phyloP scores from a whole-genome alignment of 208 protist genomes.

The Wallacemonas sp. region DNA sequence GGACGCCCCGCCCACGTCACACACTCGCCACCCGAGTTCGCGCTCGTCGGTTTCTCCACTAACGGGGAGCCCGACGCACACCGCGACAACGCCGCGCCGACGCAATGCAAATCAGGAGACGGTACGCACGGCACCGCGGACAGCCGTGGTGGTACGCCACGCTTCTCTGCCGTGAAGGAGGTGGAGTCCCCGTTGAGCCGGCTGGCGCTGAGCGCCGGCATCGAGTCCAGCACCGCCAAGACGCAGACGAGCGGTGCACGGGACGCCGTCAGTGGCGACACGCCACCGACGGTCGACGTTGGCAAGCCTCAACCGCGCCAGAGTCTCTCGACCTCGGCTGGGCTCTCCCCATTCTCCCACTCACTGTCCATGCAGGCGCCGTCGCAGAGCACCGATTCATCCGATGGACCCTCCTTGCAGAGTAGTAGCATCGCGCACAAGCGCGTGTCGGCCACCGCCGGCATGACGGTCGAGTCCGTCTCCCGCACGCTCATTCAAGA shows the following conservation, averaged over 20 bases:
- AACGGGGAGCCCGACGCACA: background rate
- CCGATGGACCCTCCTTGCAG: background rate
- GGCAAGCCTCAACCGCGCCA: too few relatives aligned
- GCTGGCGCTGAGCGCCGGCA: background rate
- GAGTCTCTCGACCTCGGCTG: background rate
- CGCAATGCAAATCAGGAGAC: too few relatives aligned
- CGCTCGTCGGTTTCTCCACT: background rate
- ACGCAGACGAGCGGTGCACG: too few relatives aligned
- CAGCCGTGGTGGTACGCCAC: background rate
- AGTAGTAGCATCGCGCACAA: background rate
- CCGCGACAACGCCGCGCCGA: background rate
- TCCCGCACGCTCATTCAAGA: constrained; percentile 11
- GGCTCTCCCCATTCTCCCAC: background rate
- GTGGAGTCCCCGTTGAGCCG: background rate
- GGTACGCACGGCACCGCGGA: too few relatives aligned
- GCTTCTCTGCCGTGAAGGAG: background rate
- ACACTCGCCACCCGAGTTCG: constrained; percentile 6
- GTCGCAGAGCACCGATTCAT: background rate
- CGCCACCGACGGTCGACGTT: too few relatives aligned
- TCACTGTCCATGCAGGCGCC: background rate
- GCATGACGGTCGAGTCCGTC: constrained; percentile 11
- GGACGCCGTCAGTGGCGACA: too few relatives aligned
- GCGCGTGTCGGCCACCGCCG: background rate
- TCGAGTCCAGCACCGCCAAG: too few relatives aligned
- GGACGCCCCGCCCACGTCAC: background rate